Percentiles rank a stretch among this genome's conserved stretches.
Conservation (phyloP, 257 asterid genomes). For the Agastache rugosa region DNA sequence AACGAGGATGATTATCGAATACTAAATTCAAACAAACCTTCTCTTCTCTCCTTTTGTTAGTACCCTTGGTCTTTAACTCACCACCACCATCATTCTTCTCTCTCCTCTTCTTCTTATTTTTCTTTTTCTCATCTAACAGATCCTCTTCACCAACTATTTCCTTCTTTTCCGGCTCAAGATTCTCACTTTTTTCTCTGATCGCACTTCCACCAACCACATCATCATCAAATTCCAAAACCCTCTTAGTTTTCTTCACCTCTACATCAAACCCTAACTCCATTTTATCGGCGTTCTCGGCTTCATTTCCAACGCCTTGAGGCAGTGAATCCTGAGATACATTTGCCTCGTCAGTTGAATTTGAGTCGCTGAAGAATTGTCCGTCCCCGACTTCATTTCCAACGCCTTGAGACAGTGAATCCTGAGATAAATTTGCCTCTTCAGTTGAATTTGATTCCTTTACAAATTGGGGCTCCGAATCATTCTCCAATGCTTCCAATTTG, state of each 20-base stretch:
- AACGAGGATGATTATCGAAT: not conserved
- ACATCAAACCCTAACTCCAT: conserved; percentile 33
- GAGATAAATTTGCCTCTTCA: conserved; percentile 44
- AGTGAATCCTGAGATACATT: conserved; percentile 44
- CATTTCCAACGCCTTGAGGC: conserved; percentile 43
- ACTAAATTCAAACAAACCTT: conserved; percentile 56
- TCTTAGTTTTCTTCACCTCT: conserved; percentile 49
- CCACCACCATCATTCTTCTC: conserved; percentile 38
- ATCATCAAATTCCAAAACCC: conserved; percentile 57
- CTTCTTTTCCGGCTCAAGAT: conserved; percentile 34
- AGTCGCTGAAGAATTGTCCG: conserved; percentile 36
- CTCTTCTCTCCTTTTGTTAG: conserved; percentile 64
- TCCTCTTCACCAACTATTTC: conserved; percentile 26
- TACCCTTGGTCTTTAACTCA: conserved; percentile 40
- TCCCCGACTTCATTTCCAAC: conserved; percentile 28
- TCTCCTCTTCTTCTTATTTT: conserved; percentile 52
- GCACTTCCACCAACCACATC: conserved; percentile 36
- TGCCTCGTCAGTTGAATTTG: conserved; percentile 41
- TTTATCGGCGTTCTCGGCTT: conserved; percentile 15
- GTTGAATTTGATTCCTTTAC: conserved; percentile 42
- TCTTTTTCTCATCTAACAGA: conserved; percentile 36
- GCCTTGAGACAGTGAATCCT: conserved; percentile 44
- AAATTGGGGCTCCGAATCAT: conserved; percentile 42
- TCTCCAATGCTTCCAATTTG: conserved; percentile 57
- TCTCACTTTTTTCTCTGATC: conserved; percentile 23